These are phyloP conservation scores for Dothistroma septosporum DNA, from an alignment of 2,329 filamentous ascomycete species.

Conservation along the genomic window DNA sequence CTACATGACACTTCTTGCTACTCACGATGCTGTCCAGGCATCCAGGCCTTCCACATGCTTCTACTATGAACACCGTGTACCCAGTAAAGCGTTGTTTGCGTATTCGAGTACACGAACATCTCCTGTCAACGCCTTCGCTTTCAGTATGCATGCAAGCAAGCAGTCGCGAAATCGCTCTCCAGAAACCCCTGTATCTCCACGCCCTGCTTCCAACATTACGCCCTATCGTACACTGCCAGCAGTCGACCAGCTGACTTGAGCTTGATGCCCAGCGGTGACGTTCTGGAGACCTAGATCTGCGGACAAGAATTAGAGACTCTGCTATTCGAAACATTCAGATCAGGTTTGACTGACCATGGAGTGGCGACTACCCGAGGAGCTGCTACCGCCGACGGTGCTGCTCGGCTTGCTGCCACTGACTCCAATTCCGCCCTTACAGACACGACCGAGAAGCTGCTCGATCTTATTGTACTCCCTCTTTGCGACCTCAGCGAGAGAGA, in stretches of 20 bases:
- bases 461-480: conserved; percentile 27
- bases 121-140: not conserved
- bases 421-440: conserved; percentile 2
- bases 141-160: not conserved
- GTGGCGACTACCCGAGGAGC: not conserved
- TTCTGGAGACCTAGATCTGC: not conserved
- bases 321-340: too few species aligned
- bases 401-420: not conserved
- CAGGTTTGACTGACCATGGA: not conserved
- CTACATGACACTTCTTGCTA: not conserved
- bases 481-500: conserved; percentile 26
- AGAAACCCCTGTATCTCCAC: not conserved
- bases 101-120: not conserved
- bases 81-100: not conserved
- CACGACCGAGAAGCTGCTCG: conserved; percentile 21
- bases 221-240: not conserved
- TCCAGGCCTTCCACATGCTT: not conserved
- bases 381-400: not conserved
- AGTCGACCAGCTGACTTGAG: not conserved
- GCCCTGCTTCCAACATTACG: not conserved
- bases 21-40: not conserved
- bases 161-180: not conserved
- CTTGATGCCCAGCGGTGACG: not conserved
- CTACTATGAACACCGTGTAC: not conserved
- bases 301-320: too few species aligned